Evolutionary conservation across 352 stramenopile species (phyloP), one percentile per base, ranked within the genome.

Genomic region (Globisporangium sylvaticum): DNA sequence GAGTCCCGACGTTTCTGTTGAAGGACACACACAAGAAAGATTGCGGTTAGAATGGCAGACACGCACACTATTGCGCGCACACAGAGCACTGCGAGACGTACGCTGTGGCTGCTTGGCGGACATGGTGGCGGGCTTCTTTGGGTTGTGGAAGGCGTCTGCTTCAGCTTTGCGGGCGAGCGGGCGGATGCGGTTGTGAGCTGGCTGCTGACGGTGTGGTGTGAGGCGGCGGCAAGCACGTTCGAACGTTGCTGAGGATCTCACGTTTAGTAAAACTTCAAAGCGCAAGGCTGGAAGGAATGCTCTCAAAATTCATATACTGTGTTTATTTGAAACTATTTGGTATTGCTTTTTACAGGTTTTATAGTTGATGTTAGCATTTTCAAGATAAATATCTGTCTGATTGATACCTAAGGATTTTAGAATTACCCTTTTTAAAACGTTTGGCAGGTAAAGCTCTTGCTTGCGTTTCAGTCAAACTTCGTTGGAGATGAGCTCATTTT

Each of bases 1-100:
- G 53, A 98, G 58, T 46, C 87, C 86, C 48, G 91, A 97, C 32
- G 78, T 87, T 52, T 76, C 85, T 95, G 70, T 32, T 65, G 44
- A 24, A 24, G 20, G n/a, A n/a, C n/a, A n/a, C n/a, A n/a, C n/a
- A n/a, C n/a, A n/a, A n/a, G n/a, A n/a, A 14, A 27, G 53, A 2
- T 37, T 34, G 68, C 14, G 27, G 20, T n/a, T n/a, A 57, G 55
- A 46, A 69, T 15, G 31, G 52, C 1, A 55, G 31, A 48, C 37
- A 12, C 14, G 14, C 8, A n/a, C 20, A 54, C 22, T 44, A 57
- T 32, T 27, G 22, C 42, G 56, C 3, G 32, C 4, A 52, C 9
- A 22, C n/a, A n/a, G n/a, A 37, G 9, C 58, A 10, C 62, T 8
- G 37, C 8, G 62, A 34, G 29, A 65, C 59, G 59, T 54, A 65